phyloP scores from a whole-genome alignment of 371 early-diverging fungal genomes.

The Paraphysoderma sedebokerense region DNA sequence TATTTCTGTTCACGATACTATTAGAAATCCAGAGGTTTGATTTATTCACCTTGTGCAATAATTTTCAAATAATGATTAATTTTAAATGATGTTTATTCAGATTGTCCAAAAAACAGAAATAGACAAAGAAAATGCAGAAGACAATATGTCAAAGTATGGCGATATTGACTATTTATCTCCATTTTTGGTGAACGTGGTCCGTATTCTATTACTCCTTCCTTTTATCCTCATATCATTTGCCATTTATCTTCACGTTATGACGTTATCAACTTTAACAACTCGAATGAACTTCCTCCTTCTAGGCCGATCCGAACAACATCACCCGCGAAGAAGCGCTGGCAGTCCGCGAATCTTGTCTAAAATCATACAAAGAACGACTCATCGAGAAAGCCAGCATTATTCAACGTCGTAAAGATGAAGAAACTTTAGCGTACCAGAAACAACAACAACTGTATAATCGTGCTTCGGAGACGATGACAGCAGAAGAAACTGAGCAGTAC shows the following conservation, averaged over 20 bases:
- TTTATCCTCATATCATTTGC: neutral
- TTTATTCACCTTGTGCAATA: neutral
- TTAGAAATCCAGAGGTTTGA: constrained; percentile 22
- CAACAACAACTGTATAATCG: constrained; percentile 25
- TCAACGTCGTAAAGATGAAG: constrained; percentile 29
- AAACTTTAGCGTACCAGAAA: constrained; percentile 25
- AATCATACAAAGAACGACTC: constrained; percentile 22
- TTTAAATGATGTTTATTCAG: neutral
- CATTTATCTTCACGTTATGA: neutral
- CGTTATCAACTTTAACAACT: neutral
- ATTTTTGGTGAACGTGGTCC: constrained; percentile 29
- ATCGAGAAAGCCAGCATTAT: constrained; percentile 34
- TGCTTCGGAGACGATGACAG: constrained; percentile 27
- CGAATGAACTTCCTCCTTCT: no score
- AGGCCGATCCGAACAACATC: constrained; percentile 14
- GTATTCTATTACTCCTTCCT: neutral
- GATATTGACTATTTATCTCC: constrained; percentile 34
- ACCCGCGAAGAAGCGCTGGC: constrained; percentile 18
- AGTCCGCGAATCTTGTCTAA: constrained; percentile 26
- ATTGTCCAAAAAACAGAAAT: constrained; percentile 21
- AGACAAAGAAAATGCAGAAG: constrained; percentile 22
- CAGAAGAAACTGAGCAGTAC: constrained; percentile 31
- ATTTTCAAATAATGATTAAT: neutral
- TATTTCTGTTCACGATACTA: constrained; percentile 29
- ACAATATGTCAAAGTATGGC: constrained; percentile 21